phyloP scores from a whole-genome alignment of 2,329 filamentous ascomycete species.

The Neofusicoccum laricinum region DNA sequence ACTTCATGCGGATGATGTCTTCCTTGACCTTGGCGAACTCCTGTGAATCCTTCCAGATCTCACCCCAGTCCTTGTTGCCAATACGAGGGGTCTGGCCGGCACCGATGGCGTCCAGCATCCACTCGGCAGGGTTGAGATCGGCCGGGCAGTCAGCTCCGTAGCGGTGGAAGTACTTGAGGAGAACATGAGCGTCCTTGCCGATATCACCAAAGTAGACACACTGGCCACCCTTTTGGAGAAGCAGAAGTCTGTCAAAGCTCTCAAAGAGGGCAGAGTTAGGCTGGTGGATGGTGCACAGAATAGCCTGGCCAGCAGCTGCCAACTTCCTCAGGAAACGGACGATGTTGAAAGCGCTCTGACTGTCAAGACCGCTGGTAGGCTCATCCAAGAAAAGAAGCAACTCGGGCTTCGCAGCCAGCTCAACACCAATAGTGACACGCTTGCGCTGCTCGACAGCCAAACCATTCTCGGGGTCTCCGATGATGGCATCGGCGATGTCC shows the following conservation, averaged over 20 bases:
- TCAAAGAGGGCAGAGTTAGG: conserved; percentile 84
- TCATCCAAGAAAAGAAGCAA: conserved; percentile 76
- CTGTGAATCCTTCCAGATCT: conserved; percentile 72
- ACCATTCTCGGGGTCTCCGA: conserved; percentile 59
- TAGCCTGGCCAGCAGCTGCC: conserved; percentile 76
- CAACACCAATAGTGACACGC: conserved; percentile 62
- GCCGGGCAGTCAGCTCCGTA: conserved; percentile 58
- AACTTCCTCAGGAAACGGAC: conserved; percentile 76
- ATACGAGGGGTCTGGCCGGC: conserved; percentile 70
- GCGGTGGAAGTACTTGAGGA: conserved; percentile 58
- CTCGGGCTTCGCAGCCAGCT: conserved; percentile 64
- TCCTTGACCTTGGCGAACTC: conserved; percentile 67
- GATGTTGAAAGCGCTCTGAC: conserved; percentile 72
- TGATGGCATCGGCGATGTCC: conserved; percentile 63
- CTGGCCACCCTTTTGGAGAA: conserved; percentile 74
- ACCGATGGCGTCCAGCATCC: conserved; percentile 82
- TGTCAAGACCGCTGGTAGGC: conserved; percentile 72
- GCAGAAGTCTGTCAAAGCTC: conserved; percentile 78
- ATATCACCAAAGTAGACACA: conserved; percentile 87
- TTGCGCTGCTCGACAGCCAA: conserved; percentile 67
- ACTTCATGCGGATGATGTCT: conserved; percentile 65
- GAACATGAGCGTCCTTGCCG: conserved; percentile 66
- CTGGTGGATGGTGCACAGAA: conserved; percentile 89
- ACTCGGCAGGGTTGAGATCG: conserved; percentile 62
- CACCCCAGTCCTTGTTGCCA: conserved; percentile 73